Evolutionary conservation across 495 filamentous ascomycete species (phyloP), one percentile per base, ranked within the genome.

Genomic region (Penicillium soppii): DNA sequence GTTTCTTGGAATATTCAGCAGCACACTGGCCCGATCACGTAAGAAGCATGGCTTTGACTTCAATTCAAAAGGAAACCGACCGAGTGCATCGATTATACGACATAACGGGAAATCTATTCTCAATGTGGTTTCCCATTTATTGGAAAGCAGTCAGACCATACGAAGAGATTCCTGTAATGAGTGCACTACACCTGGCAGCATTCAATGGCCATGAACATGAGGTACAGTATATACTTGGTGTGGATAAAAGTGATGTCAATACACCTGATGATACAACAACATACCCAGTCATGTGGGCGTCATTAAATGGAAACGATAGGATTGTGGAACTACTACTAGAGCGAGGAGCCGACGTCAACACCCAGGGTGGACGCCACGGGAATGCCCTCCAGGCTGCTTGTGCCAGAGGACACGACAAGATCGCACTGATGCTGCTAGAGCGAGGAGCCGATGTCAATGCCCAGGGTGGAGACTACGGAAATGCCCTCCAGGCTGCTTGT

Each of bases 21-120:
- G 43, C 33, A 42, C 20, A 57, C 38, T 61, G 58, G 58, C 23
- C 58, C 5, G 50, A 54, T 52, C 58, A 61, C 38, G 47, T 57
- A 10, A 43, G 54, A 47, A 36, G 37, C 7, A 25, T 37, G 26
- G 15, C 1, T 35, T 13, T 15, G 8, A 13, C 32, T 35, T 12
- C 26, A 29, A n/a, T n/a, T n/a, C n/a, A n/a, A n/a, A n/a, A n/a
- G n/a, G n/a, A n/a, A n/a, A n/a, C n/a, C n/a, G 25, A 27, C 9
- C 4, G 9, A 5, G 25, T 27, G 25, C 25, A 5, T 9, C 25
- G 25, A 5, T 9, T 27, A 4, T 27, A 27, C 25, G 25, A 27
- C 9, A 27, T 27, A 9, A 5, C 25, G 25, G 25, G 25, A 9
- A 27, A 9, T 27, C n/a, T n/a, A n/a, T n/a, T n/a, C n/a, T n/a